These are phyloP conservation scores for Nakazawaea laoshanensis DNA, from an alignment of 805 yeast species.

Conservation along the genomic window DNA sequence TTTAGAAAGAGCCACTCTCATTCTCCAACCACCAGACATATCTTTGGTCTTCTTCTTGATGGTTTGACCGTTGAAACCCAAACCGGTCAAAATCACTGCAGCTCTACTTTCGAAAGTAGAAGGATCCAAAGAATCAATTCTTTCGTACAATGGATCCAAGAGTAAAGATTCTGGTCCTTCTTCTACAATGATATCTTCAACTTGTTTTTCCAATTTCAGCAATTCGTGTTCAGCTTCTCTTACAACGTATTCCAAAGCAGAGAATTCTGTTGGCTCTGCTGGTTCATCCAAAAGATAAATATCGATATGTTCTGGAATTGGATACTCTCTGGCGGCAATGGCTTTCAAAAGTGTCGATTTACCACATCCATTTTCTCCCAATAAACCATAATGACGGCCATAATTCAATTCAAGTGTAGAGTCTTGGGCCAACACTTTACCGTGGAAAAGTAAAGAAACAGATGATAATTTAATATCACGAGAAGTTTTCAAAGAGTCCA, in stretches of 20 bases:
- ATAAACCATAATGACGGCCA: constrained; percentile 95
- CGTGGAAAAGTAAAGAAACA: constrained; percentile 90
- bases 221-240: constrained; percentile 92
- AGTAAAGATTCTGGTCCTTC: constrained; percentile 91
- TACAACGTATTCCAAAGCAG: constrained; percentile 94
- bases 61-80: constrained; percentile 85
- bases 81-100: constrained; percentile 90
- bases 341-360: constrained; percentile 92
- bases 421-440: constrained; percentile 92
- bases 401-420: constrained; percentile 86
- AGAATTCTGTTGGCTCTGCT: constrained; percentile 85
- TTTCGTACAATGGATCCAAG: constrained; percentile 86
- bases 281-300: constrained; percentile 94
- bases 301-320: constrained; percentile 88
- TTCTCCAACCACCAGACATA: constrained; percentile 99
- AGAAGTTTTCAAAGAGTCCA: constrained; percentile 80
- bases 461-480: constrained; percentile 91
- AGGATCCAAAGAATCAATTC: constrained; percentile 94
- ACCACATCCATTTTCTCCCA: constrained; percentile 99
- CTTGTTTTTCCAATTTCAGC: constrained; percentile 82
- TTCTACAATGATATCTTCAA: constrained; percentile 79
- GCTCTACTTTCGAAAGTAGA: constrained; percentile 95
- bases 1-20: constrained; percentile 98
- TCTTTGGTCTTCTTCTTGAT: constrained; percentile 93
- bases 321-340: constrained; percentile 92